phyloP scores from a whole-genome alignment of 306 rosid genomes.

The Quercus aquifolioides region DNA sequence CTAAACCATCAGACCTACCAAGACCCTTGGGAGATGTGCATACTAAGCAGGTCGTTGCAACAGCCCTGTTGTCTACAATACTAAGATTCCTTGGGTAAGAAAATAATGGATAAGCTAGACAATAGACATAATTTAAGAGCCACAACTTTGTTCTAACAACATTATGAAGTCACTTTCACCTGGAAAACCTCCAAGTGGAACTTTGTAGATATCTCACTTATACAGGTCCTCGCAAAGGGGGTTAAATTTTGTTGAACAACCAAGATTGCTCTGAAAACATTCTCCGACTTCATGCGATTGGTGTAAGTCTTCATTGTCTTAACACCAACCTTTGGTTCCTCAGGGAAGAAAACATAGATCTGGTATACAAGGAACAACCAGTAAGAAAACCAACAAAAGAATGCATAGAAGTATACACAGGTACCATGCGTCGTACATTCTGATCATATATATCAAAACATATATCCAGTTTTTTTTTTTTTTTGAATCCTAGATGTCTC shows the following conservation, averaged over 20 bases:
- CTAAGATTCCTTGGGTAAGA: neutral
- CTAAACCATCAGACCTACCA: neutral
- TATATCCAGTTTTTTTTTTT: no score
- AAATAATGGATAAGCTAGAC: neutral
- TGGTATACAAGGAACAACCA: slow-evolving; percentile 25
- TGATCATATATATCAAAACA: neutral
- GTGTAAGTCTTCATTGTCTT: slow-evolving; percentile 50
- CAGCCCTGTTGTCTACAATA: neutral
- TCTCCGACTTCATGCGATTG: slow-evolving; percentile 65
- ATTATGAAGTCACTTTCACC: slow-evolving; percentile 35
- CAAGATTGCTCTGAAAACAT: slow-evolving; percentile 59
- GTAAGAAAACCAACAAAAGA: neutral
- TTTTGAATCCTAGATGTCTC: no score
- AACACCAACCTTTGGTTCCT: slow-evolving; percentile 57
- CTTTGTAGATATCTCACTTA: slow-evolving; percentile 45
- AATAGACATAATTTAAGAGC: neutral
- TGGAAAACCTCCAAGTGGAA: slow-evolving; percentile 75
- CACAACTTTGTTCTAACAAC: neutral
- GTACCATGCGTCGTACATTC: neutral
- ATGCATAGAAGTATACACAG: neutral
- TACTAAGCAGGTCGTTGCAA: neutral
- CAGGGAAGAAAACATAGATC: slow-evolving; percentile 80
- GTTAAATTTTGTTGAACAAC: slow-evolving; percentile 62
- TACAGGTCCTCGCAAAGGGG: slow-evolving; percentile 37
- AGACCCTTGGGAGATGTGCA: neutral